phyloP scores from a whole-genome alignment of 768 basidiomycete genomes.

The Gloeostereum incarnatum region DNA sequence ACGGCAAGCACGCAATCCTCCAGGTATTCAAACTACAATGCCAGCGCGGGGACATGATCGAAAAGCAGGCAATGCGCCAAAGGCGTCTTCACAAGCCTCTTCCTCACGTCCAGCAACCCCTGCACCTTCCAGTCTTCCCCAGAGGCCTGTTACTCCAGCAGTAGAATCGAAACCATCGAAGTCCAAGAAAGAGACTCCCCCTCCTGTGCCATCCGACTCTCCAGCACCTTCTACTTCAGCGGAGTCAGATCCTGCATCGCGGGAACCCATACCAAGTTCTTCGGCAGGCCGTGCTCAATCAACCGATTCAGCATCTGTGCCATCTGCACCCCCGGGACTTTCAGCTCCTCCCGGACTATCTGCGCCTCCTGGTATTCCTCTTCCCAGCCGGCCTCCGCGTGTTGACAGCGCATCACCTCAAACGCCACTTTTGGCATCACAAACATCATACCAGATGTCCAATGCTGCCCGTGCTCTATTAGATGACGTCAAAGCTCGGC shows the following conservation, averaged over 20 bases:
- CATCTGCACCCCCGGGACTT: constrained; percentile 32
- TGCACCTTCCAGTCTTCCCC: constrained; percentile 23
- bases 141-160: constrained; percentile 34
- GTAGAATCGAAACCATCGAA: constrained; percentile 25
- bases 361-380: constrained; percentile 54
- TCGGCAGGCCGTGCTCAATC: constrained; percentile 29
- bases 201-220: constrained; percentile 20
- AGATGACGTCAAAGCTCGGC: constrained; percentile 72
- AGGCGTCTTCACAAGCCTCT: constrained; percentile 41
- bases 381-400: constrained; percentile 43
- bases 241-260: constrained; percentile 41
- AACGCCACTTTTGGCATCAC: constrained; percentile 41
- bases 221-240: constrained; percentile 41
- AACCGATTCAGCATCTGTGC: constrained; percentile 26
- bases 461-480: constrained; percentile 76
- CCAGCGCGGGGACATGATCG: constrained; percentile 31
- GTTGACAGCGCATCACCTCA: constrained; percentile 41
- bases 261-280: constrained; percentile 28
- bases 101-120: constrained; percentile 57
- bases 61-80: constrained; percentile 23
- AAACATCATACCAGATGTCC: constrained; percentile 78
- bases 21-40: constrained; percentile 23
- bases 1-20: constrained; percentile 37
- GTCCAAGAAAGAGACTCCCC: constrained; percentile 24
- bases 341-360: constrained; percentile 41